phyloP scores from a whole-genome alignment of 2,329 filamentous ascomycete species.

The Colletotrichum simmondsii region DNA sequence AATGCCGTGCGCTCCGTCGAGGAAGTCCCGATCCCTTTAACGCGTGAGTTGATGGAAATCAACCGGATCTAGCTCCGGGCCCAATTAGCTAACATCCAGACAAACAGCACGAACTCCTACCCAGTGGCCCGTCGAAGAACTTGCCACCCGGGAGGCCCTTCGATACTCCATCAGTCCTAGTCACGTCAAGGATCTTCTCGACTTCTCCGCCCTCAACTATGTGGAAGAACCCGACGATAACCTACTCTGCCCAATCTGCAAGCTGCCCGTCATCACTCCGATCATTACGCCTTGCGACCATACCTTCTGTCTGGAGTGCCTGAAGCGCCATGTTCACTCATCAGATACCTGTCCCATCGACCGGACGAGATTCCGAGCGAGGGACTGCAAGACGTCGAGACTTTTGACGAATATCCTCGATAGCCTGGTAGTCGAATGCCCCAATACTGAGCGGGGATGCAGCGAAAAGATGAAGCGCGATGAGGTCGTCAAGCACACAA shows the following conservation, averaged over 20 bases:
- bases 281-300: constrained; percentile 73
- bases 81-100: neutral
- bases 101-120: constrained; percentile 22
- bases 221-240: constrained; percentile 57
- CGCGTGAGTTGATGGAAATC: constrained; percentile 18
- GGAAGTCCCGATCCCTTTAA: constrained; percentile 15
- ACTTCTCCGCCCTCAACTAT: constrained; percentile 58
- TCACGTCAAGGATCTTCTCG: constrained; percentile 41
- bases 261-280: constrained; percentile 68
- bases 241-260: constrained; percentile 67
- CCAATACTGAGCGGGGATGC: constrained; percentile 64
- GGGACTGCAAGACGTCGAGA: constrained; percentile 46
- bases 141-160: constrained; percentile 23
- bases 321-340: constrained; percentile 55
- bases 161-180: constrained; percentile 21
- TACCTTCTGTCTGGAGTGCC: constrained; percentile 71
- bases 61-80: neutral
- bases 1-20: constrained; percentile 29
- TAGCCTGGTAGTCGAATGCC: constrained; percentile 67
- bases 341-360: constrained; percentile 67
- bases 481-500: constrained; percentile 65
- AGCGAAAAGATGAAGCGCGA: constrained; percentile 61
- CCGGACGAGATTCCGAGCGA: constrained; percentile 52
- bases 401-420: constrained; percentile 71
- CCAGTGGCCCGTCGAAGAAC: constrained; percentile 31